Evolutionary conservation across 2,329 filamentous ascomycete genomes (phyloP).

Genomic region (Samsoniella hepiali): DNA sequence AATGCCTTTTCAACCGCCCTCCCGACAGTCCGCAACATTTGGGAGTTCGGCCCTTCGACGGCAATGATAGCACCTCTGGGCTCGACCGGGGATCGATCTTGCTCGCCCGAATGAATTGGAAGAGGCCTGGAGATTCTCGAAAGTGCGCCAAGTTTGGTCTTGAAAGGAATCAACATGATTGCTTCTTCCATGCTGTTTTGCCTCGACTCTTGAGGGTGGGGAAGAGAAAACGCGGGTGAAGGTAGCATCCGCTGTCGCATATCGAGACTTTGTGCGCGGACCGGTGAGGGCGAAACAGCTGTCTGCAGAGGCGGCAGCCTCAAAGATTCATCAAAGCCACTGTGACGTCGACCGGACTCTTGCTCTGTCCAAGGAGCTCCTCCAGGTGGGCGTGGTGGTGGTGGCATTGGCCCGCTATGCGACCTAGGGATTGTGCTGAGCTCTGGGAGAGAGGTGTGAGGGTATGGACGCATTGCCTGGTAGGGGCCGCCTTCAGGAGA

Average conservation of each 20-base stretch:
- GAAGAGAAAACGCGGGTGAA: constrained; percentile 27
- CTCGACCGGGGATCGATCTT: constrained; percentile 33
- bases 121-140: constrained; percentile 72
- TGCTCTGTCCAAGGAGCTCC: constrained; percentile 30
- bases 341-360: constrained; percentile 38
- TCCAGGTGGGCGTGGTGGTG: constrained; percentile 48
- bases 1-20: constrained; percentile 64
- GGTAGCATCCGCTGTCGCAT: constrained; percentile 28
- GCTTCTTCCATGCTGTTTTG: constrained; percentile 59
- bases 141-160: constrained; percentile 74
- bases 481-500: constrained; percentile 24
- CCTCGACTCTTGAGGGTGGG: constrained; percentile 29
- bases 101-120: constrained; percentile 31
- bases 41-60: constrained; percentile 68
- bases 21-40: constrained; percentile 55
- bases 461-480: constrained; percentile 24
- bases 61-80: constrained; percentile 77
- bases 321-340: constrained; percentile 53
- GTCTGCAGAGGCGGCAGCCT: constrained; percentile 53
- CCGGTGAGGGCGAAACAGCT: constrained; percentile 32
- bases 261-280: constrained; percentile 27
- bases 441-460: constrained; percentile 30
- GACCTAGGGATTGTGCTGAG: constrained; percentile 31
- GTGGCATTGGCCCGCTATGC: constrained; percentile 46
- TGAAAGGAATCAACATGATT: constrained; percentile 71